Evolutionary conservation across 306 rosid species (phyloP).

Genomic region (Malus fusca): DNA sequence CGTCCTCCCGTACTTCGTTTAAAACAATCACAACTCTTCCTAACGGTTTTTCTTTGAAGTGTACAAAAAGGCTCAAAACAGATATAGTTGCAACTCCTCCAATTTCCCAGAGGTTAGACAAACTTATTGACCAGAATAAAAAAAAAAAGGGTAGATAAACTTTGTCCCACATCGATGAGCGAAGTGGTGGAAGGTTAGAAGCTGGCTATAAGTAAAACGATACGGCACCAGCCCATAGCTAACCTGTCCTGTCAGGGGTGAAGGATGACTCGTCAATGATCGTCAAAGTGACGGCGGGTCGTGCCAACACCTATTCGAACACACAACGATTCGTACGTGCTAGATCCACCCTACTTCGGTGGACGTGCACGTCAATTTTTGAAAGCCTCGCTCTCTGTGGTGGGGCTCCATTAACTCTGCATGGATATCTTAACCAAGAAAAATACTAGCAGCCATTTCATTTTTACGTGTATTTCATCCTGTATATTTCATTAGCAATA

Average conservation of each 20-base stretch:
- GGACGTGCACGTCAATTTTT: constrained; percentile 73
- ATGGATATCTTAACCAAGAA: too few relatives aligned
- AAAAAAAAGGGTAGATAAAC: background rate
- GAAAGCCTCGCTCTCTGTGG: constrained; percentile 29
- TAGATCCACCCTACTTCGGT: constrained; percentile 45
- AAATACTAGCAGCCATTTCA: too few relatives aligned
- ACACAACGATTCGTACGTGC: constrained; percentile 24
- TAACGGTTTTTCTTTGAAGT: background rate
- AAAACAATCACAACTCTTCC: background rate
- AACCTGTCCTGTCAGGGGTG: constrained; percentile 81
- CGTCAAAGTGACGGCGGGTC: constrained; percentile 60
- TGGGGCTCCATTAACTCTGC: background rate
- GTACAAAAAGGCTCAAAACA: background rate
- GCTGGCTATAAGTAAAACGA: background rate
- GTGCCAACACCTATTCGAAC: constrained; percentile 66
- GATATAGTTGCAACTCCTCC: background rate
- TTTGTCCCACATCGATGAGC: background rate
- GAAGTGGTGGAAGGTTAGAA: background rate
- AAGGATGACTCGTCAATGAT: constrained; percentile 59
- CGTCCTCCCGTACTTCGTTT: background rate
- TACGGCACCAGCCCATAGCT: accelerated
- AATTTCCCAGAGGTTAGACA: background rate
- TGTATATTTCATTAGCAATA: too few relatives aligned
- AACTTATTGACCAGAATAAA: background rate
- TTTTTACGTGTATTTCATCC: too few relatives aligned